Percentiles rank a stretch among this genome's conserved stretches.
These are phyloP conservation scores for Filosporella fistucella DNA, from an alignment of 495 filamentous ascomycete species.

Conservation along the genomic window DNA sequence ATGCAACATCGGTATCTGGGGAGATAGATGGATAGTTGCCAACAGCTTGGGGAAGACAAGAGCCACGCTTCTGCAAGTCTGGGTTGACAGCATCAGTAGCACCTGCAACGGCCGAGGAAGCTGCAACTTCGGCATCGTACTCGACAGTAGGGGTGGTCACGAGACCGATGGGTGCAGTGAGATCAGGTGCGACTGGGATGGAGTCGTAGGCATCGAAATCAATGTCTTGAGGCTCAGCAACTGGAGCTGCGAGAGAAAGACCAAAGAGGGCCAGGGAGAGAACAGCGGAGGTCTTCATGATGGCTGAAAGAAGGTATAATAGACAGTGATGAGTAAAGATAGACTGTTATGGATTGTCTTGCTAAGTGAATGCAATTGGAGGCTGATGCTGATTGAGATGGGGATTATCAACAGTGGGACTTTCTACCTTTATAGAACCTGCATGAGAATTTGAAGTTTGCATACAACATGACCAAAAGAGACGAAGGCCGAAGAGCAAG, in stretches of 20 bases:
- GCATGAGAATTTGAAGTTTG: no score
- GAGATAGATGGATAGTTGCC: conserved; percentile 29
- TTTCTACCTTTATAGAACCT: no score
- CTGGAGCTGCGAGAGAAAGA: background rate
- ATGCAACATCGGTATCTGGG: conserved; percentile 30
- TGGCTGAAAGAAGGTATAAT: background rate
- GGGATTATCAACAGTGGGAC: background rate
- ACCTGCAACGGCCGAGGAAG: background rate
- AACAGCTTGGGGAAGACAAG: conserved; percentile 22
- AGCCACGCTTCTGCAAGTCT: conserved; percentile 3
- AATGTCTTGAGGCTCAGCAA: conserved; percentile 5
- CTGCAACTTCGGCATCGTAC: background rate
- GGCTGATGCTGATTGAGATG: background rate
- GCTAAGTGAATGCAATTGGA: background rate
- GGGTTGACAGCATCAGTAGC: background rate
- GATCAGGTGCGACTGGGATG: background rate
- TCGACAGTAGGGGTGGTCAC: background rate
- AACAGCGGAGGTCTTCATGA: conserved; percentile 4
- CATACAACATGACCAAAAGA: no score
- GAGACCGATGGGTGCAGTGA: background rate
- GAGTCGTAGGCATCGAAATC: conserved; percentile 3
- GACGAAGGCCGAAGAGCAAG: no score
- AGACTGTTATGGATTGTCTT: background rate
- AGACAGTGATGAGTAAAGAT: background rate
- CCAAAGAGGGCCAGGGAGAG: background rate